Percentiles rank a stretch among this genome's conserved stretches.
These are phyloP conservation scores for Colletotrichum camelliae DNA, from an alignment of 2,329 filamentous ascomycete species.

Conservation along the genomic window DNA sequence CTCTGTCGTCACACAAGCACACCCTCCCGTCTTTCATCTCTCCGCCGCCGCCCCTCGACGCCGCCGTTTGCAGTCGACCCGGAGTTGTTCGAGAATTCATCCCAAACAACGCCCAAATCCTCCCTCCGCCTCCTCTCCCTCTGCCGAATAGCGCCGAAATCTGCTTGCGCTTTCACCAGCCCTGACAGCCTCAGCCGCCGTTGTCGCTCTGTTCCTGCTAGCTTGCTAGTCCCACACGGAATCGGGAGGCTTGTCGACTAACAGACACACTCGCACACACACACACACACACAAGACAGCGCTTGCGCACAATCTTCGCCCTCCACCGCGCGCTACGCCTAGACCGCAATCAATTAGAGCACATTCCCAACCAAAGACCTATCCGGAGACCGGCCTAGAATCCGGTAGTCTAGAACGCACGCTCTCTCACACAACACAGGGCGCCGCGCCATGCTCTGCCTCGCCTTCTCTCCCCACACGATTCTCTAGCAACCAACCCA, in stretches of 20 bases:
- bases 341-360: constrained; percentile 13
- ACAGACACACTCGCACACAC: background rate
- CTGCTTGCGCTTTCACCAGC: constrained; percentile 13
- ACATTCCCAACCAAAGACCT: constrained; percentile 1
- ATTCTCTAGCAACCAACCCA: constrained; percentile 8
- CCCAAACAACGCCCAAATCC: background rate
- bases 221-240: background rate
- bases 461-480: constrained; percentile 1
- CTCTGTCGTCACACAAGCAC: background rate
- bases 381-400: constrained; percentile 9
- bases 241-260: constrained; percentile 6
- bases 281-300: background rate
- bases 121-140: background rate
- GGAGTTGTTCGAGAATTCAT: constrained; percentile 5
- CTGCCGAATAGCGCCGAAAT: background rate
- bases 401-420: constrained; percentile 8
- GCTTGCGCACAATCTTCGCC: background rate
- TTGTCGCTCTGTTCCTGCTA: background rate
- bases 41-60: background rate
- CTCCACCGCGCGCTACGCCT: background rate
- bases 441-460: constrained; percentile 14
- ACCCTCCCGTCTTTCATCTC: background rate
- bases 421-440: background rate
- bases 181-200: constrained; percentile 4
- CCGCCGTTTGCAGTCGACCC: constrained; percentile 17